A percentile compares a stretch with the other conserved stretches of the same genome.
Conservation (phyloP, 345 rosid genomes). For the Camelina sativa region DNA sequence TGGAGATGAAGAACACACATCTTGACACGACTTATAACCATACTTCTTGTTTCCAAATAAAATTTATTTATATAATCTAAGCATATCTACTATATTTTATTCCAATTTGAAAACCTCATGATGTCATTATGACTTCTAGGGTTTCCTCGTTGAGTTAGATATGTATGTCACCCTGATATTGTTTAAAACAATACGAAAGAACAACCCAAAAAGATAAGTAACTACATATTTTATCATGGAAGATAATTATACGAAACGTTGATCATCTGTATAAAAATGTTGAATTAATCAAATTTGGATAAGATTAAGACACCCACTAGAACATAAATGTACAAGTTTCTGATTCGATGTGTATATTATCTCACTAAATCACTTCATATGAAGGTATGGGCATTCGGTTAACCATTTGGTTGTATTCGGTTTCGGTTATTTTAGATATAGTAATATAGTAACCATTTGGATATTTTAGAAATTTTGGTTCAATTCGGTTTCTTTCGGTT, state of each 20-base stretch:
- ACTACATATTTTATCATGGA: slow-evolving; percentile 24
- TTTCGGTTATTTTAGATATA: no score
- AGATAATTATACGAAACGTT: slow-evolving; percentile 23
- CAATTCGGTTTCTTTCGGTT: no score
- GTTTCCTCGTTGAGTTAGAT: slow-evolving; percentile 27
- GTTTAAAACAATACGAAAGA: slow-evolving; percentile 41
- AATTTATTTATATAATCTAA: slow-evolving; percentile 7
- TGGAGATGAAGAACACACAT: slow-evolving; percentile 49
- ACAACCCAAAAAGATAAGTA: slow-evolving; percentile 34
- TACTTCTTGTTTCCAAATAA: slow-evolving; percentile 28
- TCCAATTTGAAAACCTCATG: background rate
- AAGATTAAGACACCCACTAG: slow-evolving; percentile 39
- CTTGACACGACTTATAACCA: slow-evolving; percentile 49
- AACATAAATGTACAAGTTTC: slow-evolving; percentile 7
- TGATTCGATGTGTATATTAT: slow-evolving; percentile 23
- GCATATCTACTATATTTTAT: background rate
- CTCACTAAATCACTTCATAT: background rate
- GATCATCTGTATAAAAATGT: slow-evolving; percentile 25
- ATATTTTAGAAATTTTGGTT: no score
- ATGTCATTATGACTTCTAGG: slow-evolving; percentile 24
- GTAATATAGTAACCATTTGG: no score
- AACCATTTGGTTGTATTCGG: no score
- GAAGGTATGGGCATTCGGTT: no score
- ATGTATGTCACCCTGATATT: slow-evolving; percentile 37
- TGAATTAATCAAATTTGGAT: slow-evolving; percentile 36